These are phyloP conservation scores for Lotmaria passim DNA, from an alignment of 208 protist species.

Conservation along the genomic window DNA sequence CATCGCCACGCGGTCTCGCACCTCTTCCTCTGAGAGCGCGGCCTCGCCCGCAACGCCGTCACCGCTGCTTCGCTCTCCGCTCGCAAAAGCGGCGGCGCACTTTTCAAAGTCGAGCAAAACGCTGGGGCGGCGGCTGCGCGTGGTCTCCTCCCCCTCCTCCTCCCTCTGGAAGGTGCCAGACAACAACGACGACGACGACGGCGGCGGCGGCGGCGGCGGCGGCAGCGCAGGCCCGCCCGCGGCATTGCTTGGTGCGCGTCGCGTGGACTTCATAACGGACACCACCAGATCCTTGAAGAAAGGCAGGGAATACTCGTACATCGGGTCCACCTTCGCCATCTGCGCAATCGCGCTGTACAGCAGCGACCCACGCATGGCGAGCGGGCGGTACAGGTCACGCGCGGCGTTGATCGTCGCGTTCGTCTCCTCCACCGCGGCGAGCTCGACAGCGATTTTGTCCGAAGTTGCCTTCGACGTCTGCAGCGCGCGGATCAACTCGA, in stretches of 20 bases:
- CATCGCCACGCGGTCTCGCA: constrained; percentile 70
- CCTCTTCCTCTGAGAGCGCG: constrained; percentile 28
- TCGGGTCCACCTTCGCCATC: constrained; percentile 90
- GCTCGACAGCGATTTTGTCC: constrained; percentile 87
- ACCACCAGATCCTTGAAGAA: constrained; percentile 93
- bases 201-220: background rate
- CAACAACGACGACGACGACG: background rate
- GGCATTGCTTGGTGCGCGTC: constrained; percentile 34
- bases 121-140: constrained; percentile 4
- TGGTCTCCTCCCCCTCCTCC: background rate
- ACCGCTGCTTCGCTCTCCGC: background rate
- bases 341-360: constrained; percentile 95
- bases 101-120: background rate
- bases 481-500: constrained; percentile 94
- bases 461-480: constrained; percentile 92
- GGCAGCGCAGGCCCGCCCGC: constrained; percentile 30
- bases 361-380: constrained; percentile 94
- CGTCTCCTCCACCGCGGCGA: constrained; percentile 93
- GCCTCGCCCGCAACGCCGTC: constrained; percentile 1
- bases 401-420: constrained; percentile 92
- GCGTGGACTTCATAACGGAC: constrained; percentile 79
- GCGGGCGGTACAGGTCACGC: constrained; percentile 89
- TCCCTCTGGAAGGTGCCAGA: background rate
- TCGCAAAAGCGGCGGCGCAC: background rate
- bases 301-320: constrained; percentile 93